Evolutionary conservation across 352 stramenopile species (phyloP).

Genomic region (Saprolegnia diclina): DNA sequence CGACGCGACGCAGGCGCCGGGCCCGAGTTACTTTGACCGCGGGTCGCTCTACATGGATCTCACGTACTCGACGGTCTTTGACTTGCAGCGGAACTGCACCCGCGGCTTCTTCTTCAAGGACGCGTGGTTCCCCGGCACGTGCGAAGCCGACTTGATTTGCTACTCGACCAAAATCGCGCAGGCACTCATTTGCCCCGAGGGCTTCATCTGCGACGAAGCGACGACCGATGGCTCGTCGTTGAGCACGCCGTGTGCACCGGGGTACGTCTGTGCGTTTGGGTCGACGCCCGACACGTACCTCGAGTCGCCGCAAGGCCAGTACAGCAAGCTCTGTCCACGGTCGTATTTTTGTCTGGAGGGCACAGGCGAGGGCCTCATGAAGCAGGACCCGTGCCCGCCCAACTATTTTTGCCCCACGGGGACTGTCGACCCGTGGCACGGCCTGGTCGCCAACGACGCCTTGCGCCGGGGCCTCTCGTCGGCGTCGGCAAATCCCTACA

Average conservation of each 20-base stretch:
- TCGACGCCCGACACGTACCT: conserved; percentile 92
- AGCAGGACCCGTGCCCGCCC: conserved; percentile 69
- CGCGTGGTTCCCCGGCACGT: conserved; percentile 94
- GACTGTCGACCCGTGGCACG: conserved; percentile 81
- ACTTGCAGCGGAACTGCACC: conserved; percentile 91
- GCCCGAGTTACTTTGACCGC: conserved; percentile 78
- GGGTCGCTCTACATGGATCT: conserved; percentile 86
- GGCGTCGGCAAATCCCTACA: conserved; percentile 69
- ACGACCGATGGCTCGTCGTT: conserved; percentile 81
- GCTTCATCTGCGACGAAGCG: conserved; percentile 91
- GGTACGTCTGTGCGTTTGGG: conserved; percentile 91
- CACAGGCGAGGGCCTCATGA: conserved; percentile 79
- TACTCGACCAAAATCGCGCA: conserved; percentile 49
- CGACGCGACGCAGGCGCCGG: conserved; percentile 56
- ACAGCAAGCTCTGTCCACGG: conserved; percentile 83
- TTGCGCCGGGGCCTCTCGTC: conserved; percentile 61
- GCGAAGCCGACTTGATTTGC: conserved; percentile 95
- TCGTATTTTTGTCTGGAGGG: conserved; percentile 84
- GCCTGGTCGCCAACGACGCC: conserved; percentile 87
- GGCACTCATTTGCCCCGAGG: conserved; percentile 89
- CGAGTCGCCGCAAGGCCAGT: conserved; percentile 81
- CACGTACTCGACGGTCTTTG: conserved; percentile 69
- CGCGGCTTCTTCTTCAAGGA: conserved; percentile 84
- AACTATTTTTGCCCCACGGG: conserved; percentile 95
- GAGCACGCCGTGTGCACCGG: conserved; percentile 75